Evolutionary conservation across 1,284 basidiomycete species (phyloP).

Genomic region (Cutaneotrichosporon cavernicola): DNA sequence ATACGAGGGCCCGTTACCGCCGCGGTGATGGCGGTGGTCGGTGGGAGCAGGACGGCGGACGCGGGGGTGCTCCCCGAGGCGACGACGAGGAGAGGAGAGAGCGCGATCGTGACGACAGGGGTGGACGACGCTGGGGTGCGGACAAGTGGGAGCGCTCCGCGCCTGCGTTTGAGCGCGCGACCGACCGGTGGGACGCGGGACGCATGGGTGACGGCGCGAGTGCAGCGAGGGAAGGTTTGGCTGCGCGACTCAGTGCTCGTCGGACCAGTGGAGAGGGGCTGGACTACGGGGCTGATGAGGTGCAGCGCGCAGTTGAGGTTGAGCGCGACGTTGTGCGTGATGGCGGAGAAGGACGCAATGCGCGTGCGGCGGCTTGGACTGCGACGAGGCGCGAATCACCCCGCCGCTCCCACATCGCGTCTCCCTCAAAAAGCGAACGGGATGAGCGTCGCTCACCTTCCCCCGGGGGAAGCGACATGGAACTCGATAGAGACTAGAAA

Average conservation of each 20-base stretch:
- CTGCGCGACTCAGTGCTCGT: conserved; percentile 12
- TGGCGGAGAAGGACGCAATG: conserved; percentile 15
- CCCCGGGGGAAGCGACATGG: conserved; percentile 21
- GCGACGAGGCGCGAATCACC: conserved; percentile 6
- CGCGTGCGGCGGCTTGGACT: conserved; percentile 10
- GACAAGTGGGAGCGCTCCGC: conserved; percentile 11
- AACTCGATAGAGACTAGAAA: neutral
- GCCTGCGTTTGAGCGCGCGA: conserved; percentile 21
- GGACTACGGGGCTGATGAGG: conserved; percentile 25
- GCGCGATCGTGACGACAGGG: neutral
- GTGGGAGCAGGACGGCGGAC: conserved; percentile 25
- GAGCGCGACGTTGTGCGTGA: conserved; percentile 13
- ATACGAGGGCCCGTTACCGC: conserved; percentile 26
- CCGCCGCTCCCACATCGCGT: neutral
- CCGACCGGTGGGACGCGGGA: conserved; percentile 37
- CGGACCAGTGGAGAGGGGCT: neutral
- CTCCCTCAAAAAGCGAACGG: neutral
- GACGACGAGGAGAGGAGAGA: neutral
- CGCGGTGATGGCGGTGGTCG: conserved; percentile 16
- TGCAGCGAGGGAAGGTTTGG: conserved; percentile 23
- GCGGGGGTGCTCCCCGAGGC: neutral
- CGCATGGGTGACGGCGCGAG: conserved; percentile 19
- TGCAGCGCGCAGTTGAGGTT: conserved; percentile 34
- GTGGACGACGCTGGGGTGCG: conserved; percentile 8
- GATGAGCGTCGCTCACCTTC: neutral